Conservation (phyloP, 1,284 basidiomycete genomes). For the Cryptococcus amylolentus region DNA sequence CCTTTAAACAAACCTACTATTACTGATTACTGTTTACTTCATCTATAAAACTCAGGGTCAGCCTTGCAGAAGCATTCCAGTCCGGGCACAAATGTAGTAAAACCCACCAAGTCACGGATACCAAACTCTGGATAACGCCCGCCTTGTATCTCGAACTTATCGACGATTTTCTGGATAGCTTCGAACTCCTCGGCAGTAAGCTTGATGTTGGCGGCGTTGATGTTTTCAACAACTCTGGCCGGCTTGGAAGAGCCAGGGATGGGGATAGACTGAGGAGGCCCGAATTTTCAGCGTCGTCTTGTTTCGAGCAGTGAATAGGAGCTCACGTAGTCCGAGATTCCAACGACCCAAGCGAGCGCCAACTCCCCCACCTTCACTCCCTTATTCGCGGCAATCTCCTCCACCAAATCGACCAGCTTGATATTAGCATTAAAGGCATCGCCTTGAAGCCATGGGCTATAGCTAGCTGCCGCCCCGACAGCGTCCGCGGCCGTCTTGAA, state of each 20-base stretch:
- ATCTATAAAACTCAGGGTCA: no score
- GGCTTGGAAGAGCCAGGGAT: constrained; percentile 57
- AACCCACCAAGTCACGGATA: constrained; percentile 12
- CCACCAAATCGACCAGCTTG: constrained; percentile 54
- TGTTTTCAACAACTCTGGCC: constrained; percentile 54
- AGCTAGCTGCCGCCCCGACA: constrained; percentile 39
- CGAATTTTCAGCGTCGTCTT: neutral
- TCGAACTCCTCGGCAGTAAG: constrained; percentile 48
- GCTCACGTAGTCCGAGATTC: constrained; percentile 52
- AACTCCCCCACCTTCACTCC: constrained; percentile 59
- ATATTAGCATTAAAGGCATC: constrained; percentile 59
- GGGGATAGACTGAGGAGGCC: constrained; percentile 52
- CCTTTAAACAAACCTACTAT: no score
- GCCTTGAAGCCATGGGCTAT: constrained; percentile 44
- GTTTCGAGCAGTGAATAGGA: neutral
- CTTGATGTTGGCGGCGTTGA: constrained; percentile 51
- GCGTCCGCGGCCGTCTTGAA: constrained; percentile 55
- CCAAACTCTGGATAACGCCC: constrained; percentile 28
- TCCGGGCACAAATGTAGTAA: no score
- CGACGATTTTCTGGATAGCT: constrained; percentile 51
- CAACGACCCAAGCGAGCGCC: constrained; percentile 60
- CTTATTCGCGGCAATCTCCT: constrained; percentile 55
- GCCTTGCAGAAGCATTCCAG: no score
- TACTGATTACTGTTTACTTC: no score
- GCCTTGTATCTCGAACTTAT: constrained; percentile 30